Percentiles rank a stretch among this genome's conserved stretches.
Evolutionary conservation across 2,329 filamentous ascomycete species (phyloP).

Genomic region (Paecilomyces formosus): DNA sequence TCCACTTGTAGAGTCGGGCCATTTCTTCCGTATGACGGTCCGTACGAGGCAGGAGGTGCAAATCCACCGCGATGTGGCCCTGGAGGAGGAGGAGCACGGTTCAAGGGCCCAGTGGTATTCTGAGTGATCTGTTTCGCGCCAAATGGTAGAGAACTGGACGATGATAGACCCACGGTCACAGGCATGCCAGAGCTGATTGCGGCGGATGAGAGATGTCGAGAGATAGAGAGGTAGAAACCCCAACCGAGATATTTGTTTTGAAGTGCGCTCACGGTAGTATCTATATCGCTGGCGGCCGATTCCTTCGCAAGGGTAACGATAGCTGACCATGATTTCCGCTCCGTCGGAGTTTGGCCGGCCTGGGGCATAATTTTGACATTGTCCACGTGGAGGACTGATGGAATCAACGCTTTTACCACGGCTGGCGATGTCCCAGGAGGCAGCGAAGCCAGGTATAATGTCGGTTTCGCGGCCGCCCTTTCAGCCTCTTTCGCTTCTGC

Average conservation of each 20-base stretch:
- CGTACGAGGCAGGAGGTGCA: slow-evolving; percentile 69
- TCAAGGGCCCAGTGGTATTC: slow-evolving; percentile 39
- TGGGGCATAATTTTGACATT: slow-evolving; percentile 63
- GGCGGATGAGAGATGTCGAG: slow-evolving; percentile 73
- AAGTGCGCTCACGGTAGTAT: slow-evolving; percentile 66
- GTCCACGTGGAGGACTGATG: slow-evolving; percentile 57
- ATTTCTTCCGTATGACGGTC: slow-evolving; percentile 38
- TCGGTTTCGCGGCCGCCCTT: slow-evolving; percentile 46
- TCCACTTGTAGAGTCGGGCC: slow-evolving; percentile 56
- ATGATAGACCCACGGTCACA: slow-evolving; percentile 39
- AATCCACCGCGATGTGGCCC: slow-evolving; percentile 55
- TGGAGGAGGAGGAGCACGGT: slow-evolving; percentile 41
- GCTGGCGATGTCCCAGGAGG: slow-evolving; percentile 46
- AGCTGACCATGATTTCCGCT: slow-evolving; percentile 66
- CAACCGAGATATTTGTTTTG: slow-evolving; percentile 81
- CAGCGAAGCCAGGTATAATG: slow-evolving; percentile 47
- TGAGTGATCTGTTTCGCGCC: slow-evolving; percentile 62
- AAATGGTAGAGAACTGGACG: slow-evolving; percentile 58
- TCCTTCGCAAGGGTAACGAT: slow-evolving; percentile 76
- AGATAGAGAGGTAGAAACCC: slow-evolving; percentile 73
- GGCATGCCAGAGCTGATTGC: slow-evolving; percentile 52
- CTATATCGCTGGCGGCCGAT: slow-evolving; percentile 75
- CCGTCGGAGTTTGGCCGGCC: slow-evolving; percentile 39
- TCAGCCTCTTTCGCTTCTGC: slow-evolving; percentile 37
- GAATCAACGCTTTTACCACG: slow-evolving; percentile 43